Conservation (phyloP, 2,329 filamentous ascomycete species). For the Tympanopsis confertula region DNA sequence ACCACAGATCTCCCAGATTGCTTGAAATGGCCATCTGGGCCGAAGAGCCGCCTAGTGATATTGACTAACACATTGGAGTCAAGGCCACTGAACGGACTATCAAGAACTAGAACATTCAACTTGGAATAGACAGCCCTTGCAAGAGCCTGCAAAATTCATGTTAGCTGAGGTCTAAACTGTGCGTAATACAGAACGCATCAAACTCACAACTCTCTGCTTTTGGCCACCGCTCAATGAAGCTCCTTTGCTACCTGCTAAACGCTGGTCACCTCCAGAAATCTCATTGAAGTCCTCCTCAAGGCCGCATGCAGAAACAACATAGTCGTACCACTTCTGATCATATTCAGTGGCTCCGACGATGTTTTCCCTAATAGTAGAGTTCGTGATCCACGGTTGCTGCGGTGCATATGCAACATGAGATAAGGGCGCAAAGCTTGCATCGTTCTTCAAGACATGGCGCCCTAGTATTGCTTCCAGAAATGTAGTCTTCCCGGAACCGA, state of each 20-base stretch:
- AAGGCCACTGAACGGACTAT: too few relatives aligned
- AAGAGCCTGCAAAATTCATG: too few relatives aligned
- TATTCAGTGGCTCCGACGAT: slow-evolving; percentile 7
- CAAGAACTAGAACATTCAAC: too few relatives aligned
- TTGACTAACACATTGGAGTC: too few relatives aligned
- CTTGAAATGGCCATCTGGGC: too few relatives aligned
- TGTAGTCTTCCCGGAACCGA: slow-evolving; percentile 11
- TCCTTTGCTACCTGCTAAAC: slow-evolving; percentile 11
- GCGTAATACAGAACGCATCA: too few relatives aligned
- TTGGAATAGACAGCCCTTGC: too few relatives aligned
- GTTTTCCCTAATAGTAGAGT: slow-evolving; percentile 8
- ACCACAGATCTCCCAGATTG: too few relatives aligned
- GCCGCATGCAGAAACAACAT: slow-evolving; percentile 7
- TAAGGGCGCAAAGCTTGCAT: slow-evolving; percentile 2
- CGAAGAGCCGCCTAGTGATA: too few relatives aligned
- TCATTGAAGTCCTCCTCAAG: slow-evolving; percentile 6
- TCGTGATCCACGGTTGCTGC: slow-evolving; percentile 12
- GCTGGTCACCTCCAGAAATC: slow-evolving; percentile 11
- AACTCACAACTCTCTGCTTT: slow-evolving; percentile 27
- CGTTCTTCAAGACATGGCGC: slow-evolving; percentile 5
- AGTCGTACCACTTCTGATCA: slow-evolving; percentile 5
- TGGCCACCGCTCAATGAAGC: slow-evolving; percentile 20
- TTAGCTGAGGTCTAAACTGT: too few relatives aligned
- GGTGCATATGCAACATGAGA: slow-evolving; percentile 7
- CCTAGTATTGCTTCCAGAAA: slow-evolving; percentile 9